phyloP scores from a whole-genome alignment of 257 asterid genomes.

The Solanum boliviense region DNA sequence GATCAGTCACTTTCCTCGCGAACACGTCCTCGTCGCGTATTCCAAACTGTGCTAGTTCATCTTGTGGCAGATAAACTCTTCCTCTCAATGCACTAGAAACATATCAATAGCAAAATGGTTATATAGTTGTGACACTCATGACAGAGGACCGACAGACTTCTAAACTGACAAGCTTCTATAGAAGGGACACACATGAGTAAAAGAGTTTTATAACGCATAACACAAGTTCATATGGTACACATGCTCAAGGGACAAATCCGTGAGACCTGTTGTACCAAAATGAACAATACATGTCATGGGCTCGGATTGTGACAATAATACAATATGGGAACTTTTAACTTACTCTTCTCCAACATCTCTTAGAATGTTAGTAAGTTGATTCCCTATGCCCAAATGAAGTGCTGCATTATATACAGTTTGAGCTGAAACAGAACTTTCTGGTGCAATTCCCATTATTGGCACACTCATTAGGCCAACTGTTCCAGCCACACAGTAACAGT shows the following conservation, averaged over 20 bases:
- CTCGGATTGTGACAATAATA: not conserved
- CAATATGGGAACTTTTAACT: not conserved
- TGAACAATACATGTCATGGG: not conserved
- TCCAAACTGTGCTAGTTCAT: slow-evolving; percentile 54
- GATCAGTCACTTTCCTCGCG: slow-evolving; percentile 44
- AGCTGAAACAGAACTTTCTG: slow-evolving; percentile 41
- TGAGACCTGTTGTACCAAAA: not conserved
- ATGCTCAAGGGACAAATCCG: not conserved
- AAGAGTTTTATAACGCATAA: not conserved
- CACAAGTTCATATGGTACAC: not conserved
- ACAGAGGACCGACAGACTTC: not conserved
- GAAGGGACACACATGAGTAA: not conserved
- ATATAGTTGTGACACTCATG: not conserved
- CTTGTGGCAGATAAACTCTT: slow-evolving; percentile 82
- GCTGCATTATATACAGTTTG: slow-evolving; percentile 52
- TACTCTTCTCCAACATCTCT: slow-evolving; percentile 92
- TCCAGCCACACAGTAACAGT: slow-evolving; percentile 81
- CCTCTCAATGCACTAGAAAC: slow-evolving; percentile 56
- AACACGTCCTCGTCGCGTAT: slow-evolving; percentile 50
- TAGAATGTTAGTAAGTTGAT: slow-evolving; percentile 66
- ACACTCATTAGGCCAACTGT: slow-evolving; percentile 86
- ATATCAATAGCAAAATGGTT: not conserved
- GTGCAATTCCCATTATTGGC: slow-evolving; percentile 80
- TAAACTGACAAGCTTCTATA: not conserved
- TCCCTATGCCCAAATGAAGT: slow-evolving; percentile 56